Conservation (phyloP, 768 basidiomycete species). For the Psilocybe sp. region DNA sequence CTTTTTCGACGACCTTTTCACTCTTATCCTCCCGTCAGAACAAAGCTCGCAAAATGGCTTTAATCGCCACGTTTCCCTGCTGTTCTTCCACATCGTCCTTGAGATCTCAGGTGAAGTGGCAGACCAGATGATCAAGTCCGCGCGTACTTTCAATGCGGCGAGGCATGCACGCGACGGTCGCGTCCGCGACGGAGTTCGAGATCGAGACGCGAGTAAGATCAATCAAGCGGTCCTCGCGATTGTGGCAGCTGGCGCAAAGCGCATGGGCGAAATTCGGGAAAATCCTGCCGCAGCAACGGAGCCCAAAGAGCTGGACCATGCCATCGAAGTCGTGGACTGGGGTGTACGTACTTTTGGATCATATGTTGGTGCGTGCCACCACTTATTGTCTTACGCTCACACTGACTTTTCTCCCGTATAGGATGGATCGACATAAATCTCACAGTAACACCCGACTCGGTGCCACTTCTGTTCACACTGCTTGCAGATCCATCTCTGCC, state of each 20-base stretch:
- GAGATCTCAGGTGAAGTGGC: slow-evolving; percentile 98
- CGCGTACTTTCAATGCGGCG: slow-evolving; percentile 64
- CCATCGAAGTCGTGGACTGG: slow-evolving; percentile 83
- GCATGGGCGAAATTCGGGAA: slow-evolving; percentile 53
- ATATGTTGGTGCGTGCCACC: slow-evolving; percentile 77
- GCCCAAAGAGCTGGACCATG: slow-evolving; percentile 53
- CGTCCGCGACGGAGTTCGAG: slow-evolving; percentile 87
- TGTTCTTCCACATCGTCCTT: slow-evolving; percentile 88
- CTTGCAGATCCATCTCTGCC: slow-evolving; percentile 75
- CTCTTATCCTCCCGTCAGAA: slow-evolving; percentile 64
- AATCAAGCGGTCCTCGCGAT: slow-evolving; percentile 87
- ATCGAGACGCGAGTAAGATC: slow-evolving; percentile 81
- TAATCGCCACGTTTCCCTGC: slow-evolving; percentile 82
- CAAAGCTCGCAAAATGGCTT: slow-evolving; percentile 55
- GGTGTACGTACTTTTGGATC: slow-evolving; percentile 90
- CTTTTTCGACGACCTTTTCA: slow-evolving; percentile 78
- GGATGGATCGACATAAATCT: slow-evolving; percentile 99
- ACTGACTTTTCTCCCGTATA: slow-evolving; percentile 25
- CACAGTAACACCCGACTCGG: slow-evolving; percentile 87
- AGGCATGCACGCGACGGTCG: slow-evolving; percentile 80
- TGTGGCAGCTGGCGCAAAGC: slow-evolving; percentile 66
- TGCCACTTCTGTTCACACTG: slow-evolving; percentile 80
- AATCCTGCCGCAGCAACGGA: slow-evolving; percentile 35
- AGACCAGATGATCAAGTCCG: slow-evolving; percentile 90
- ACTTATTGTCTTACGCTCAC: background rate